Evolutionary conservation across 306 rosid species (phyloP).

Genomic region (Elaeagnus macrophylla): DNA sequence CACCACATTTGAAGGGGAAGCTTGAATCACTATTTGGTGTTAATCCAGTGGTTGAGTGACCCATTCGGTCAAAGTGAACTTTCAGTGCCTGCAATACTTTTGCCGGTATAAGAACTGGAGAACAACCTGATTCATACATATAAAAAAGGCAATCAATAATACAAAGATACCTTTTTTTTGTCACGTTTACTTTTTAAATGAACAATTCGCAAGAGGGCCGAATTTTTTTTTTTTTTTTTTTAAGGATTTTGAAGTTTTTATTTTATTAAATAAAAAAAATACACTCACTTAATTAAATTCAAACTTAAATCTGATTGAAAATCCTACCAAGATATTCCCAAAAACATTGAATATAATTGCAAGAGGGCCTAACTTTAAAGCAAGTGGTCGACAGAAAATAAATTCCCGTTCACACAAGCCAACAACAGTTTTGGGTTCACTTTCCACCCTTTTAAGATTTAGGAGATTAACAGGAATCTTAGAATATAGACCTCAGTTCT

Average conservation of each 20-base stretch:
- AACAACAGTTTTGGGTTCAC: constrained; percentile 4
- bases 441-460: not conserved
- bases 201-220: constrained; percentile 1
- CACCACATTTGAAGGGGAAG: constrained; percentile 44
- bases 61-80: constrained; percentile 66
- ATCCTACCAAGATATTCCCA: too few species aligned
- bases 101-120: constrained; percentile 79
- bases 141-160: not conserved
- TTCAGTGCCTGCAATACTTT: constrained; percentile 86
- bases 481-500: not conserved
- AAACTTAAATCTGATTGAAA: too few species aligned
- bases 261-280: too few species aligned
- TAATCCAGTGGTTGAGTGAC: constrained; percentile 12
- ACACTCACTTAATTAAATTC: too few species aligned
- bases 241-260: too few species aligned
- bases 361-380: constrained; percentile 2
- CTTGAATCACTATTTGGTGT: constrained; percentile 32
- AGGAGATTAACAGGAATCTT: constrained; percentile 6
- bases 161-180: not conserved
- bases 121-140: constrained; percentile 21
- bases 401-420: constrained; percentile 8
- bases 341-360: too few species aligned
- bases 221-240: too few species aligned
- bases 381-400: constrained; percentile 10
- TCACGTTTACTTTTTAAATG: not conserved